These are phyloP conservation scores for Ophiostoma himal-ulmi DNA, from an alignment of 2,329 filamentous ascomycete genomes.

Conservation along the genomic window DNA sequence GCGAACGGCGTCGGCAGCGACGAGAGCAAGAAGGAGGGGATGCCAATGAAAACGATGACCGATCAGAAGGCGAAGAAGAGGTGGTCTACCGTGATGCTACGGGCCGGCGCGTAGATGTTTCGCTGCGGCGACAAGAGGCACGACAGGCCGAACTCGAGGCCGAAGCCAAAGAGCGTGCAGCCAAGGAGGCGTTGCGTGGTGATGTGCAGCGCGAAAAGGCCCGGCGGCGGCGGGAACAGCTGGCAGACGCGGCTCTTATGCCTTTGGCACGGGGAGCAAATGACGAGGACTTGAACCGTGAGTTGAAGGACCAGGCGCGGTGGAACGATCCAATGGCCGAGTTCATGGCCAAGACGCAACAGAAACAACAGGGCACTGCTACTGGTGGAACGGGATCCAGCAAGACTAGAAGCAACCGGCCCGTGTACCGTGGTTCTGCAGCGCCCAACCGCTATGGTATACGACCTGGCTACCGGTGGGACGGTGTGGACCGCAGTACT, in stretches of 20 bases:
- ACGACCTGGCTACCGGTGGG: conserved; percentile 86
- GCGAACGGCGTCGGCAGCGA: conserved; percentile 33
- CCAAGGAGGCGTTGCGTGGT: conserved; percentile 67
- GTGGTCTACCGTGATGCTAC: conserved; percentile 95
- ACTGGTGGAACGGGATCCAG: not conserved
- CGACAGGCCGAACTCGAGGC: conserved; percentile 44
- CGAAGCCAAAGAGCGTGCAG: conserved; percentile 39
- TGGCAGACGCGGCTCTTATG: conserved; percentile 80
- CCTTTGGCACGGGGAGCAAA: conserved; percentile 73
- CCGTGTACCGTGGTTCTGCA: conserved; percentile 70
- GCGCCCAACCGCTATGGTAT: conserved; percentile 93
- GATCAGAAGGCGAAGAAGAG: conserved; percentile 50
- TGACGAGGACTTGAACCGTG: conserved; percentile 78
- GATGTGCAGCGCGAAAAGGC: conserved; percentile 74
- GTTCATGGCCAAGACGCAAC: conserved; percentile 54
- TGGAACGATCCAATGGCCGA: conserved; percentile 94
- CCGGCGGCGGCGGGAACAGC: conserved; percentile 55
- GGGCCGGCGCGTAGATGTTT: conserved; percentile 87
- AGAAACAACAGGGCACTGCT: conserved; percentile 19
- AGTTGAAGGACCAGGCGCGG: conserved; percentile 66
- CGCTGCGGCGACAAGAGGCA: conserved; percentile 82
- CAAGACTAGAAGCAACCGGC: conserved; percentile 40
- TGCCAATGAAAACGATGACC: conserved; percentile 39
- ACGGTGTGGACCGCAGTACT: conserved; percentile 89
- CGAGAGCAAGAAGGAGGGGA: conserved; percentile 34